These are phyloP conservation scores for Saccharomyces cerevisiae DNA, from an alignment of 805 yeast genomes.

Conservation along the genomic window DNA sequence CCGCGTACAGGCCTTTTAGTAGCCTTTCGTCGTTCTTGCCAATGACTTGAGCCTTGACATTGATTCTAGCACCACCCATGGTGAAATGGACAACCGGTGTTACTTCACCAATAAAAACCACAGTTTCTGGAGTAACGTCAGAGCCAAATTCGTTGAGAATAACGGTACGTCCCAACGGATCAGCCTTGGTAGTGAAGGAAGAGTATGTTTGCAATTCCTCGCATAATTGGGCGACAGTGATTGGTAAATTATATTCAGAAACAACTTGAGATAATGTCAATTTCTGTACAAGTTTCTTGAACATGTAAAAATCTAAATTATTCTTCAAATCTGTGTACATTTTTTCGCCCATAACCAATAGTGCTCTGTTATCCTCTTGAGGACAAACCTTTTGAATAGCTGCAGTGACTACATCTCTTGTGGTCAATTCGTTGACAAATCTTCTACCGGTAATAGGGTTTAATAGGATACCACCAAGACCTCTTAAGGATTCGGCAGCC, in stretches of 20 bases:
- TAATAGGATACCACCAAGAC: constrained; percentile 48
- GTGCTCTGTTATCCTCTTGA: constrained; percentile 27
- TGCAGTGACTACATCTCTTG: constrained; percentile 45
- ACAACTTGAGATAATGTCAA: constrained; percentile 27
- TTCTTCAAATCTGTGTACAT: constrained; percentile 39
- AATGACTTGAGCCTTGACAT: constrained; percentile 40
- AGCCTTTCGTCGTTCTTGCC: constrained; percentile 26
- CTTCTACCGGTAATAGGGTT: constrained; percentile 39
- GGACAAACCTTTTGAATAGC: constrained; percentile 32
- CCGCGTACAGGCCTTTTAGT: constrained; percentile 46
- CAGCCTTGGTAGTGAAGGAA: constrained; percentile 15
- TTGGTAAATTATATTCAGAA: constrained; percentile 17
- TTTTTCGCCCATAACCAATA: constrained; percentile 35
- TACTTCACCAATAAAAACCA: constrained; percentile 40
- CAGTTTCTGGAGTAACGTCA: constrained; percentile 19
- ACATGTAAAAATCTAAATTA: constrained; percentile 46
- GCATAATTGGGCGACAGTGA: constrained; percentile 18
- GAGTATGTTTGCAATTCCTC: constrained; percentile 19
- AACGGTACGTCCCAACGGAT: constrained; percentile 32
- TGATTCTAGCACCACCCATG: constrained; percentile 57
- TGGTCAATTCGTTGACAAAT: constrained; percentile 46
- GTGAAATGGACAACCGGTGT: constrained; percentile 62
- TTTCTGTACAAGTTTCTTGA: constrained; percentile 31
- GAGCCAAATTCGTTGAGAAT: constrained; percentile 29
- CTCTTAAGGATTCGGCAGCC: constrained; percentile 54